Percentiles rank a stretch among this genome's conserved stretches.
Evolutionary conservation across 805 yeast species (phyloP).

Genomic region (Zygotorulaspora florentina): DNA sequence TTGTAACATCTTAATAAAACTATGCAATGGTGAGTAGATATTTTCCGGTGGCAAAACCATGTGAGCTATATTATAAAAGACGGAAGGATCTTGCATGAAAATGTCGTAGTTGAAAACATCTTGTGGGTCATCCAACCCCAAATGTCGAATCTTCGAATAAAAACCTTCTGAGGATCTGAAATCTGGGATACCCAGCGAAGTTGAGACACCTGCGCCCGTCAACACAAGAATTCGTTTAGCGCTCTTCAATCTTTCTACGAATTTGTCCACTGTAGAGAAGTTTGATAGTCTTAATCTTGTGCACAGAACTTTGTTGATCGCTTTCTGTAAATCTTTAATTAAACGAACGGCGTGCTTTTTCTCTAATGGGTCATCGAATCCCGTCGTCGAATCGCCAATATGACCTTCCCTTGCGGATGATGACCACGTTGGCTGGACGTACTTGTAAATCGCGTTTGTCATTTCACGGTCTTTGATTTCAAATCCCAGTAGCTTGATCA

Average conservation of each 20-base stretch:
- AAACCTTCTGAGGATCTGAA: slow-evolving; percentile 87
- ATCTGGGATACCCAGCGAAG: slow-evolving; percentile 87
- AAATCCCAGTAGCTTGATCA: slow-evolving; percentile 65
- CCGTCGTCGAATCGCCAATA: slow-evolving; percentile 16
- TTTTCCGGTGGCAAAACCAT: slow-evolving; percentile 73
- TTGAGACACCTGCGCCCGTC: slow-evolving; percentile 93
- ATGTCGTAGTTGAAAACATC: slow-evolving; percentile 74
- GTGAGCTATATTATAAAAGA: slow-evolving; percentile 83
- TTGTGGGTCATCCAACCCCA: slow-evolving; percentile 83
- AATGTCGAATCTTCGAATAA: slow-evolving; percentile 59
- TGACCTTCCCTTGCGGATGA: slow-evolving; percentile 11
- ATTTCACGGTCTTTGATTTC: slow-evolving; percentile 34
- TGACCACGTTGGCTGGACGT: slow-evolving; percentile 21
- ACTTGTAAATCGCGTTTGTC: slow-evolving; percentile 32
- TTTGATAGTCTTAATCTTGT: slow-evolving; percentile 52
- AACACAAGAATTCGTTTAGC: slow-evolving; percentile 65
- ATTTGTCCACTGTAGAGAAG: slow-evolving; percentile 56
- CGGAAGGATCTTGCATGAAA: slow-evolving; percentile 71
- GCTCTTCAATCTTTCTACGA: slow-evolving; percentile 47
- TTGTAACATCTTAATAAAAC: slow-evolving; percentile 67
- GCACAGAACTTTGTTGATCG: slow-evolving; percentile 57
- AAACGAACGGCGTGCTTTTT: slow-evolving; percentile 44
- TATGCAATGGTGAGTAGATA: slow-evolving; percentile 71
- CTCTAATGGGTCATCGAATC: slow-evolving; percentile 38
- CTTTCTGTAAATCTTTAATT: slow-evolving; percentile 53